Base-by-base conservation (phyloP, 176 grass and related monocot species). In the Oryza glumipatula region DNA sequence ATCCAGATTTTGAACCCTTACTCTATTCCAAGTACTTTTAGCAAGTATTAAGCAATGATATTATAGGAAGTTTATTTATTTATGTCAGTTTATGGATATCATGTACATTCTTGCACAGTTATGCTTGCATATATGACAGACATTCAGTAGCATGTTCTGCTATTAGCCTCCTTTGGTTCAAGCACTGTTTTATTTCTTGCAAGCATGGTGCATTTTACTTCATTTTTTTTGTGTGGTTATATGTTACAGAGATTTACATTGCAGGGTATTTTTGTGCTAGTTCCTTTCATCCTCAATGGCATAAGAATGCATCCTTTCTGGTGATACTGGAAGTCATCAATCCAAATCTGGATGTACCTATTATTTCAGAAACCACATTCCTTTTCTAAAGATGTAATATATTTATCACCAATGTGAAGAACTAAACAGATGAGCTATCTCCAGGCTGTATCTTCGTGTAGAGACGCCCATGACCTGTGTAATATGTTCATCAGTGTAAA, bases 201-300 rank as follows among this genome's bases (percentile, higher is more conserved):
- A 43, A 43, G n/a, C 3, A 44, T 72, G 15, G 16, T 82, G 14
- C 16, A 63, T 73, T 65, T 65, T 19, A 48, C 32, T 8, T 63
- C 5, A 44, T 88, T 76, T 26, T 1, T 66, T 65, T 77, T 84
- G 35, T 21, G 32, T 76, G 65, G n/a, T 21, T 43, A 11, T 24
- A 84, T 21, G 24, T 51, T 35, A 45, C 44, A 82, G 70, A 51
- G 33, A 16, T 54, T 82, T 63, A 30, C 87, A 35, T 79, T 90
- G 88, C 47, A 93, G 91, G 91, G 88, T 52, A 78, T 80, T 90
- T 80, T 93, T 81, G 79, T 88, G 36, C 11, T 94, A 68, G 22
- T 94, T 22, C 79, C 92, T 70, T 47, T 94, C 17, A 72, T 85
- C 67, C 83, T 94, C 23, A 83, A 90, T 33, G 85, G 83, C 61